Base-by-base conservation (phyloP, 805 yeast genomes). In the Tetrapisispora fleetii region DNA sequence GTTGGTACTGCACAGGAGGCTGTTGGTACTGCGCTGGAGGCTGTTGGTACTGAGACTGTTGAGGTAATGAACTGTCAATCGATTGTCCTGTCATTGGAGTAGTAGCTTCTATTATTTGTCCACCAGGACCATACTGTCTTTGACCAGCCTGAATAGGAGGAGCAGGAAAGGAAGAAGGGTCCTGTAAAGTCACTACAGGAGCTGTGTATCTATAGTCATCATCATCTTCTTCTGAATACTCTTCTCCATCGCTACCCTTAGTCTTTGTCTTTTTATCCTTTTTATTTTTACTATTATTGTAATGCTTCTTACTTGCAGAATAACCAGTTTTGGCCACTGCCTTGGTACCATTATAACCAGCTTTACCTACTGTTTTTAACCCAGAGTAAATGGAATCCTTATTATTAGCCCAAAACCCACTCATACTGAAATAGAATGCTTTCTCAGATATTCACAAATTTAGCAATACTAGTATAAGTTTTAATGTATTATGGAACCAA, bases 101-200 rank as follows among this genome's bases (percentile, higher is more conserved):
- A 14, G 45, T 48, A 17, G 52, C 53, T 14, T 43, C 33, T 21
- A 51, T 40, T 13, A 49, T 32, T 2, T 33, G 36, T 19, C 60
- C 61, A 44, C 54, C 56, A 37, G 60, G 53, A 10, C 54, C 54
- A 47, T 36, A 45, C 16, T 45, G 47, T 32, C 65, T 65, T 48
- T 69, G 73, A 16, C 71, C 73, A 3, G 71, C 64, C 43, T 58
- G 64, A 47, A 68, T 48, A 7, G 74, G 73, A 10, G 74, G 73
- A 1, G 74, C 68, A 6, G 73, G 70, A 30, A 69, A 62, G 4
- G 37, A 37, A 2, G 24, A 36, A 10, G 59, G 59, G 46, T 57
- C 54, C 28, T 44, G 39, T 19, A 56, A 39, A n/a, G 53, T 46
- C 17, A 48, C 46, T 36, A 47, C 17, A 3, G 44, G 21, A 5